phyloP scores from a whole-genome alignment of 164 flowering plant species.

The Berberis vulgaris region DNA sequence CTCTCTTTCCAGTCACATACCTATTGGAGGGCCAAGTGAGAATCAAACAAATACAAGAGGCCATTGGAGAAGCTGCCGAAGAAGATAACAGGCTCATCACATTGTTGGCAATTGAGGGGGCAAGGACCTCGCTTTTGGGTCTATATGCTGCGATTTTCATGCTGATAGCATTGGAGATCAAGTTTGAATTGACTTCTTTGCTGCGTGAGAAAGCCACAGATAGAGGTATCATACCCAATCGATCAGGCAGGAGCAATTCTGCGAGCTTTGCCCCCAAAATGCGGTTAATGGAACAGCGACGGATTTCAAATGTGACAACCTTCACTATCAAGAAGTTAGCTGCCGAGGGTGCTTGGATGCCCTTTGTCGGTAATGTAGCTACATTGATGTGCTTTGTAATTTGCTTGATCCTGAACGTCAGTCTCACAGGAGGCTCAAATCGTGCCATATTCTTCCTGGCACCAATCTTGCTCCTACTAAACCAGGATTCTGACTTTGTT shows the following conservation, averaged over 20 bases:
- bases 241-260: constrained; percentile 34
- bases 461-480: constrained; percentile 80
- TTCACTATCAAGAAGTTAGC: constrained; percentile 85
- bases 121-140: constrained; percentile 92
- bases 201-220: constrained; percentile 63
- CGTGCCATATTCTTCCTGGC: constrained; percentile 89
- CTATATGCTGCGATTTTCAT: constrained; percentile 90
- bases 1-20: constrained; percentile 95
- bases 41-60: constrained; percentile 29
- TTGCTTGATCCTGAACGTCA: constrained; percentile 72
- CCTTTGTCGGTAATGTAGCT: constrained; percentile 94
- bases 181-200: constrained; percentile 82
- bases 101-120: constrained; percentile 86
- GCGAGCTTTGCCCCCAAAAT: constrained; percentile 45
- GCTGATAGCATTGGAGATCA: constrained; percentile 87
- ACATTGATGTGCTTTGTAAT: constrained; percentile 88
- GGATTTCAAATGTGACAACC: constrained; percentile 50
- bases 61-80: constrained; percentile 35
- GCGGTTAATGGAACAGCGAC: constrained; percentile 81
- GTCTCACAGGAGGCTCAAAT: constrained; percentile 89
- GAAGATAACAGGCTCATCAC: constrained; percentile 66
- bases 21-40: constrained; percentile 89
- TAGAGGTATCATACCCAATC: constrained; percentile 37
- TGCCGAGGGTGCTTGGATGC: constrained; percentile 99
- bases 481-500: constrained; percentile 92